These are phyloP conservation scores for Candida insectalens DNA, from an alignment of 805 yeast genomes.

Conservation along the genomic window DNA sequence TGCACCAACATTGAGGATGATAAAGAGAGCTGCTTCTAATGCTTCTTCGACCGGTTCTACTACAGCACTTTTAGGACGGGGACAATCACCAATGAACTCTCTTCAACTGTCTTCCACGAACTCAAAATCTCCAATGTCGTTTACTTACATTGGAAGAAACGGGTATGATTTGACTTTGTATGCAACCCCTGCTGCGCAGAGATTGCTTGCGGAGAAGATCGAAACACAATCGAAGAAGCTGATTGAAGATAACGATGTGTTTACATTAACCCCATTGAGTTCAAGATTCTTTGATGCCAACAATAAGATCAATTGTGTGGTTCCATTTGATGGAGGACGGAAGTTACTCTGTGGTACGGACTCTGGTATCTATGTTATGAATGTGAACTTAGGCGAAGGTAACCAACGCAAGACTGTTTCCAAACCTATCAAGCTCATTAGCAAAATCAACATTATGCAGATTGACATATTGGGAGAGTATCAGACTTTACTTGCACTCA, in stretches of 20 bases:
- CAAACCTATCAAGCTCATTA: conserved; percentile 67
- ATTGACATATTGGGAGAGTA: conserved; percentile 89
- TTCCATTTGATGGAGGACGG: conserved; percentile 91
- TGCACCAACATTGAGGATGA: conserved; percentile 48
- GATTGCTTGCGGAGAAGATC: conserved; percentile 70
- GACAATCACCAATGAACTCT: conserved; percentile 8
- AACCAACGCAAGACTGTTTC: conserved; percentile 40
- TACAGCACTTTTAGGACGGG: conserved; percentile 18
- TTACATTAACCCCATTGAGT: conserved; percentile 65
- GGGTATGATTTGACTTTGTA: conserved; percentile 45
- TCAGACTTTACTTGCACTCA: conserved; percentile 66
- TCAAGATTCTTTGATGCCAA: conserved; percentile 65
- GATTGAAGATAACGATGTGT: conserved; percentile 66
- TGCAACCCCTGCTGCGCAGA: conserved; percentile 58
- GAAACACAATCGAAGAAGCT: conserved; percentile 70
- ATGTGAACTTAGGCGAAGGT: conserved; percentile 44
- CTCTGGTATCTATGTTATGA: conserved; percentile 79
- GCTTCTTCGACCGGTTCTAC: conserved; percentile 21
- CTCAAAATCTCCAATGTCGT: conserved; percentile 38
- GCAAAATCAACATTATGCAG: conserved; percentile 73
- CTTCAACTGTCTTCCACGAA: conserved; percentile 16
- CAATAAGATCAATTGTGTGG: conserved; percentile 81
- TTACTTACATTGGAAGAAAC: conserved; percentile 42
- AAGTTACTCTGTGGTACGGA: conserved; percentile 87
- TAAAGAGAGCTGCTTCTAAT: conserved; percentile 30